phyloP scores from a whole-genome alignment of 2,329 filamentous ascomycete species.

The Colletotrichum cuscutae region DNA sequence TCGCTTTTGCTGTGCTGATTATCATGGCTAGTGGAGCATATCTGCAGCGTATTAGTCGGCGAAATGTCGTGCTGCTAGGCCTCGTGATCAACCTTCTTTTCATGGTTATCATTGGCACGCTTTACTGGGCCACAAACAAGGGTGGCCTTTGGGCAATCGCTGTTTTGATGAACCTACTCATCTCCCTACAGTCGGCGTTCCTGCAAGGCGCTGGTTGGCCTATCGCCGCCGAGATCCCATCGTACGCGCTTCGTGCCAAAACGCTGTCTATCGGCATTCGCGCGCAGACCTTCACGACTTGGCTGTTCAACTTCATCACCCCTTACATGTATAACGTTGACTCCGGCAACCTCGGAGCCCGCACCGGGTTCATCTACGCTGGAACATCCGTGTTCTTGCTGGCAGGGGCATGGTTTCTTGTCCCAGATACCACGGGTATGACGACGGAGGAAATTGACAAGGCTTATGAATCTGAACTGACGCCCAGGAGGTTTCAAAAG shows the following conservation, averaged over 20 bases:
- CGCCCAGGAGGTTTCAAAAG: too few relatives aligned
- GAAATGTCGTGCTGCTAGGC: too few relatives aligned
- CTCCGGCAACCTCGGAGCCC: neutral
- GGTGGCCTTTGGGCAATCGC: too few relatives aligned
- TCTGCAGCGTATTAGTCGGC: too few relatives aligned
- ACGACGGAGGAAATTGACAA: slow-evolving; percentile 6
- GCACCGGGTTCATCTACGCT: too few relatives aligned
- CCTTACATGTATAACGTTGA: slow-evolving; percentile 12
- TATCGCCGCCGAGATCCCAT: slow-evolving; percentile 4
- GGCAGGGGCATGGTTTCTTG: neutral
- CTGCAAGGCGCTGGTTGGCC: slow-evolving; percentile 1
- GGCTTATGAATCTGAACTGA: too few relatives aligned
- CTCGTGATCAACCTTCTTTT: too few relatives aligned
- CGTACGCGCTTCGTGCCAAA: slow-evolving; percentile 2
- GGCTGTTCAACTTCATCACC: slow-evolving; percentile 1
- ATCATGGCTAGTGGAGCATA: too few relatives aligned
- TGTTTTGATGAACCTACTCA: too few relatives aligned
- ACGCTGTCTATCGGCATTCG: neutral
- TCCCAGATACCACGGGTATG: slow-evolving; percentile 4
- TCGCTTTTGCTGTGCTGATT: too few relatives aligned
- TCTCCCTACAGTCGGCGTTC: neutral
- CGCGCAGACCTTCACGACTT: slow-evolving; percentile 7
- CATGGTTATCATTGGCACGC: too few relatives aligned
- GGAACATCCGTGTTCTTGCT: neutral
- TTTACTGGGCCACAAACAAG: too few relatives aligned